Percentiles rank a stretch among this genome's conserved stretches.
phyloP scores from a whole-genome alignment of 2,329 filamentous ascomycete species.

The Cladosporium phlei region DNA sequence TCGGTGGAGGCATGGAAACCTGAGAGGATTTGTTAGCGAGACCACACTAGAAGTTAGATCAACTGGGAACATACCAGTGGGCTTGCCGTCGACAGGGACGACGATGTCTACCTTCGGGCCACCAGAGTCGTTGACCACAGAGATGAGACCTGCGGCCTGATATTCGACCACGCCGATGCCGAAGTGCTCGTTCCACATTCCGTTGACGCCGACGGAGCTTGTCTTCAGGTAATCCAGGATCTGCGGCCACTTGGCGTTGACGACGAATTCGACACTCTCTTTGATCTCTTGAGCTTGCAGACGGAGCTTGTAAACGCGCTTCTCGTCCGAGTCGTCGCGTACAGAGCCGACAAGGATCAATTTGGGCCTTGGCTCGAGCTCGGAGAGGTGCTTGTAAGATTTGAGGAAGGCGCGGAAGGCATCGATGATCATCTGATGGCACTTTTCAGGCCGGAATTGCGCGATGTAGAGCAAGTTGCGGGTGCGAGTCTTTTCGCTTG shows the following conservation, averaged over 20 bases:
- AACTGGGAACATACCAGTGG: conserved; percentile 62
- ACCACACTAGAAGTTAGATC: no score
- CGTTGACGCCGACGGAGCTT: conserved; percentile 84
- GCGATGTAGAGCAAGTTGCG: conserved; percentile 84
- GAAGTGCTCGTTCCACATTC: conserved; percentile 99
- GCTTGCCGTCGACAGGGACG: conserved; percentile 67
- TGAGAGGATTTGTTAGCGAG: no score
- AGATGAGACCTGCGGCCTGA: conserved; percentile 87
- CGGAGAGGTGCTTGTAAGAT: conserved; percentile 41
- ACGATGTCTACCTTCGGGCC: conserved; percentile 94
- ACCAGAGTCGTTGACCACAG: conserved; percentile 88
- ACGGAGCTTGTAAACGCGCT: conserved; percentile 80
- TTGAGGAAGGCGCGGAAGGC: conserved; percentile 76
- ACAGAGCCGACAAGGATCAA: conserved; percentile 88
- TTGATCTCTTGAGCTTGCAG: conserved; percentile 80
- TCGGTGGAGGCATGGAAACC: conserved; percentile 82
- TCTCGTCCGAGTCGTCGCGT: conserved; percentile 75
- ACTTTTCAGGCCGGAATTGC: conserved; percentile 96
- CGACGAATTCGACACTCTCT: conserved; percentile 78
- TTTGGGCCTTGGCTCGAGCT: conserved; percentile 44
- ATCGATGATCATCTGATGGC: conserved; percentile 79
- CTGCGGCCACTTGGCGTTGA: conserved; percentile 83
- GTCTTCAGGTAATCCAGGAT: conserved; percentile 74
- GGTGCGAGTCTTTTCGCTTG: conserved; percentile 65
- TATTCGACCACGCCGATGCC: conserved; percentile 98